Evolutionary conservation across 1,284 basidiomycete species (phyloP).

Genomic region (Sanghuangporus baumii): DNA sequence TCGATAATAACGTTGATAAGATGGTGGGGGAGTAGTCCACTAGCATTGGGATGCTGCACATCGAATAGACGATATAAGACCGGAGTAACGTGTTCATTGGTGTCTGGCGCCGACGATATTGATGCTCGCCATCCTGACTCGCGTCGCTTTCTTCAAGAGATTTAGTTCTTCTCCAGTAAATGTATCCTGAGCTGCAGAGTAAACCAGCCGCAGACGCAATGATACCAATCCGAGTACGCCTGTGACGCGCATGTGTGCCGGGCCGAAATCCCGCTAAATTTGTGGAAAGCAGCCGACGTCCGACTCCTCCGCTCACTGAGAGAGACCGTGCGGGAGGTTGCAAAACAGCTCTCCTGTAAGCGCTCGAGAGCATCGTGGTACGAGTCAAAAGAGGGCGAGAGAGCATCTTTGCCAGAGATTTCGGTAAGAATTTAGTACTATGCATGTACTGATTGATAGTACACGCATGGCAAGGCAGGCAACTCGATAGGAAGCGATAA

Average conservation of each 20-base stretch:
- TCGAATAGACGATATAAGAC: slow-evolving; percentile 75
- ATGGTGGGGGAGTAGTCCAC: slow-evolving; percentile 76
- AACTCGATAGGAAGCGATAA: not conserved
- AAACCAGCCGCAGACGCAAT: not conserved
- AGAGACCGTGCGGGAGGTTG: not conserved
- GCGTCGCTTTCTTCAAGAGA: not conserved
- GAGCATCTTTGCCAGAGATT: not conserved
- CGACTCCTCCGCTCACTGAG: not conserved
- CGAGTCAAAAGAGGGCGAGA: not conserved
- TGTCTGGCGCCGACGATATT: not conserved
- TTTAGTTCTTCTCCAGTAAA: not conserved
- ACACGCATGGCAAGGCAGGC: not conserved
- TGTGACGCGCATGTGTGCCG: not conserved
- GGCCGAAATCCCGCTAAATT: not conserved
- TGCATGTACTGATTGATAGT: not conserved
- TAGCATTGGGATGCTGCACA: slow-evolving; percentile 72
- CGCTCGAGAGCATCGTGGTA: not conserved
- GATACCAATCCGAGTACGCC: not conserved
- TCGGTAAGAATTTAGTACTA: not conserved
- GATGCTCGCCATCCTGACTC: not conserved
- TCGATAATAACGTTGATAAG: slow-evolving; percentile 52
- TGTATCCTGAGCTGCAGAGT: not conserved
- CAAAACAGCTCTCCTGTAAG: not conserved
- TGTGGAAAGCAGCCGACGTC: not conserved
- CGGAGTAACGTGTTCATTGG: slow-evolving; percentile 48